Percentiles rank a stretch among this genome's conserved stretches.
Evolutionary conservation across 75 land plant species (phyloP).

Genomic region (Selaginella tamariscina): DNA sequence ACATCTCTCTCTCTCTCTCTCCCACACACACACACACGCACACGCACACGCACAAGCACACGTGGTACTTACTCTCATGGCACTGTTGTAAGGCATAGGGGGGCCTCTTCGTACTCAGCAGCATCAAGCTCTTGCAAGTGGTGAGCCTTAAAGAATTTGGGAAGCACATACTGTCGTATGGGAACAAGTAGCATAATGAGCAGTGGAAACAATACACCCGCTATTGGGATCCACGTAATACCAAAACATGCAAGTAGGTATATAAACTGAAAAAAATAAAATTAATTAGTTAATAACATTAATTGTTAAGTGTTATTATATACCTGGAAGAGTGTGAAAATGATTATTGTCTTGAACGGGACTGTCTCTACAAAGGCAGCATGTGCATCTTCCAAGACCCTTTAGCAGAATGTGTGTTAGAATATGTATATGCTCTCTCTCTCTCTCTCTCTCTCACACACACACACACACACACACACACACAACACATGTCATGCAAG

Average conservation of each 20-base stretch:
- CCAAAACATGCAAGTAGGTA: conserved; percentile 8
- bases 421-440: background rate
- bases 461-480: too few species aligned
- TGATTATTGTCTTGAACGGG: conserved; percentile 11
- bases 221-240: conserved; percentile 12
- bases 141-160: conserved; percentile 8
- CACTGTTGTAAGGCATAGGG: conserved; percentile 6
- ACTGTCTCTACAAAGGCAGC: conserved; percentile 12
- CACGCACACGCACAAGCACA: too few species aligned
- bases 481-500: too few species aligned
- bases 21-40: too few species aligned
- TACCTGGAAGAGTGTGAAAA: conserved; percentile 11
- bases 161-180: conserved; percentile 1
- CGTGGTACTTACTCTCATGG: conserved; percentile 9
- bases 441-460: too few species aligned
- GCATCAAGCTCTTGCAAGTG: conserved; percentile 9
- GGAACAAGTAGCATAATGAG: conserved; percentile 8
- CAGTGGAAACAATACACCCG: conserved; percentile 3
- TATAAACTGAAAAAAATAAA: too few species aligned
- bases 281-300: too few species aligned
- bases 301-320: too few species aligned
- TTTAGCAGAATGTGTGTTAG: conserved; percentile 19
- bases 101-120: conserved; percentile 9
- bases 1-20: too few species aligned
- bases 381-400: conserved; percentile 56